Conservation (phyloP, 306 rosid genomes). For the Cyclanthera cordifolia region DNA sequence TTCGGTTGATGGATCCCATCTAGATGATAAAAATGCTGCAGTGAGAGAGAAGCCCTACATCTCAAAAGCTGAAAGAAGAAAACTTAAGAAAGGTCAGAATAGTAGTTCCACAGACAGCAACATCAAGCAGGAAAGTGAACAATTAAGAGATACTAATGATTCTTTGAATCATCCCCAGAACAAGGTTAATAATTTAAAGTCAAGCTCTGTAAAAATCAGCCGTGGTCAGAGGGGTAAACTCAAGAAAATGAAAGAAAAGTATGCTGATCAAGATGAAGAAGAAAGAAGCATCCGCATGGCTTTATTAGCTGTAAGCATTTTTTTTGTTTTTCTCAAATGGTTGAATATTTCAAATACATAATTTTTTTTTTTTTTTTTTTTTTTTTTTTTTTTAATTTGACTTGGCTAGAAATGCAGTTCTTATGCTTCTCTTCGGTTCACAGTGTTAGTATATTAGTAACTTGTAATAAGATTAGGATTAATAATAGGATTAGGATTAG, state of each 20-base stretch:
- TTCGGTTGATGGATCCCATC: slow-evolving; percentile 27
- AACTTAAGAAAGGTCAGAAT: slow-evolving; percentile 66
- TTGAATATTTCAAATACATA: not conserved
- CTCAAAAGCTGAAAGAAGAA: slow-evolving; percentile 91
- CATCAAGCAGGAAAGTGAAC: slow-evolving; percentile 33
- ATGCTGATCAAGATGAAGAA: slow-evolving; percentile 94
- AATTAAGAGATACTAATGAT: slow-evolving; percentile 24
- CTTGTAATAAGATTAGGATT: no score
- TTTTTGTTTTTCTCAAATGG: not conserved
- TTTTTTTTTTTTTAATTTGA: not conserved
- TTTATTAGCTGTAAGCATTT: slow-evolving; percentile 80
- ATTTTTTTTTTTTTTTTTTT: not conserved
- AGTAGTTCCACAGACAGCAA: slow-evolving; percentile 29
- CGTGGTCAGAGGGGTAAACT: slow-evolving; percentile 87
- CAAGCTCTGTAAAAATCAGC: slow-evolving; percentile 48
- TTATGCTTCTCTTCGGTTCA: no score
- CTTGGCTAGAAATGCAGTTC: not conserved
- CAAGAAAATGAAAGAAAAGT: slow-evolving; percentile 89
- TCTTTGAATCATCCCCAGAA: slow-evolving; percentile 32
- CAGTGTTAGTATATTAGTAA: no score
- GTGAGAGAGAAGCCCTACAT: slow-evolving; percentile 67
- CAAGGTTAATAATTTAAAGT: slow-evolving; percentile 38
- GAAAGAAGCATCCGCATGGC: slow-evolving; percentile 93
- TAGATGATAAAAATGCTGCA: slow-evolving; percentile 41
- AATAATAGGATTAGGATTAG: no score